These are phyloP conservation scores for Chaetomium sp. DNA, from an alignment of 2,329 filamentous ascomycete species.

Conservation along the genomic window DNA sequence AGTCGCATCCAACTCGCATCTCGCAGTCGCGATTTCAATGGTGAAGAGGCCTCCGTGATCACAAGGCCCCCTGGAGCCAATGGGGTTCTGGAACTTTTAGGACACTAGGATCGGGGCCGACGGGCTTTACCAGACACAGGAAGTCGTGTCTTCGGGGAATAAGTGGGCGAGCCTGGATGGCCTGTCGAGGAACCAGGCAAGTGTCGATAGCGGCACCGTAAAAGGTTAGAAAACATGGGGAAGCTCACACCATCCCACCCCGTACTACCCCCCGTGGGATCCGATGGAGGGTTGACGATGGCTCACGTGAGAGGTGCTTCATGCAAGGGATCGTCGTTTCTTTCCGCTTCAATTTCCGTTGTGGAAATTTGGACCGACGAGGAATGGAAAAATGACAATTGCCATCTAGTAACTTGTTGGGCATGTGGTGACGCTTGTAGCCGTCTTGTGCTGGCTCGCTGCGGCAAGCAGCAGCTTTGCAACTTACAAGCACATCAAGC, in stretches of 20 bases:
- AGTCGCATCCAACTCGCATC: background rate
- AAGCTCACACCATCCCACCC: background rate
- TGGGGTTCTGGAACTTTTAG: background rate
- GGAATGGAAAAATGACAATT: background rate
- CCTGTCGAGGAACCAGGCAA: conserved; percentile 9
- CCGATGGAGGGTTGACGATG: background rate
- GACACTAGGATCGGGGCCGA: background rate
- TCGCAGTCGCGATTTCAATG: background rate
- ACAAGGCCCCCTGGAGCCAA: conserved; percentile 3
- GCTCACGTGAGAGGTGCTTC: conserved; percentile 21
- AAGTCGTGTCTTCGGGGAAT: background rate
- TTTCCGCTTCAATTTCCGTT: conserved; percentile 13
- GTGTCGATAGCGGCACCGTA: conserved; percentile 18
- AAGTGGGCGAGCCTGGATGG: background rate
- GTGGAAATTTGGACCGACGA: conserved; percentile 12
- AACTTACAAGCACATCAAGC: background rate
- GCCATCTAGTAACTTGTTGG: background rate
- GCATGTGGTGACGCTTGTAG: background rate
- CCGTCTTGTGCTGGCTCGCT: background rate
- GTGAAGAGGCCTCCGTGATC: background rate
- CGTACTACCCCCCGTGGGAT: conserved; percentile 4
- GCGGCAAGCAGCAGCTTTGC: too few relatives aligned
- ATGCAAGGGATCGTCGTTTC: conserved; percentile 18
- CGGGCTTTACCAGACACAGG: background rate
- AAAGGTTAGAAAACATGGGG: conserved; percentile 18